Percentiles rank a stretch among this genome's conserved stretches.
These are phyloP conservation scores for Wickerhamiella sergipiensis DNA, from an alignment of 805 yeast genomes.

Conservation along the genomic window DNA sequence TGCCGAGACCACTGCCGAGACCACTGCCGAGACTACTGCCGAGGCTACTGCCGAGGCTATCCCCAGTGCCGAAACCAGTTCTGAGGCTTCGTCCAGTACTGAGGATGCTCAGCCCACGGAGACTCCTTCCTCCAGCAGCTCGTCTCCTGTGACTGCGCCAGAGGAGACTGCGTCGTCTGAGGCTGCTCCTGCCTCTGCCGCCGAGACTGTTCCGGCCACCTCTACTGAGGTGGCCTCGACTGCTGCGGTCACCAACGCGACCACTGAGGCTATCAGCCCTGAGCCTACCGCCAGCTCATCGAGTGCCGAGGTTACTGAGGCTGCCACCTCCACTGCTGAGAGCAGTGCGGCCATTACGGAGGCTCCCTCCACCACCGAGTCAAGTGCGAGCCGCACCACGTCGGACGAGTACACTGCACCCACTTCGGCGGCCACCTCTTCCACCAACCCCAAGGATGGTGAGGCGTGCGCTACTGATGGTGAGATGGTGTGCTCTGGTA, in stretches of 20 bases:
- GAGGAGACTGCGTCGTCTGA: not conserved
- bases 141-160: not conserved
- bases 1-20: not conserved
- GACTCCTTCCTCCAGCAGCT: not conserved
- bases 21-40: too few species aligned
- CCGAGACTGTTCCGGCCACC: not conserved
- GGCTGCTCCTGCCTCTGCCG: not conserved
- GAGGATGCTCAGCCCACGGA: not conserved
- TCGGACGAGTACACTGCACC: not conserved
- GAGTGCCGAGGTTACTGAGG: not conserved
- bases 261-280: not conserved
- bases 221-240: conserved; percentile 1
- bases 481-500: conserved; percentile 18
- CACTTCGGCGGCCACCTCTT: not conserved
- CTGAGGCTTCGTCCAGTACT: not conserved
- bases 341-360: not conserved
- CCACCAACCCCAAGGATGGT: conserved; percentile 8
- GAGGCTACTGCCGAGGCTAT: too few species aligned
- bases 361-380: not conserved
- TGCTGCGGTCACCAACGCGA: too few species aligned
- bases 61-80: too few species aligned
- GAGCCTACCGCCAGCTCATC: not conserved
- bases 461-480: conserved; percentile 18
- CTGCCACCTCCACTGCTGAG: not conserved
- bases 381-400: not conserved